phyloP scores from a whole-genome alignment of 2,329 filamentous ascomycete species.

The Chaetomiaceae sp. region DNA sequence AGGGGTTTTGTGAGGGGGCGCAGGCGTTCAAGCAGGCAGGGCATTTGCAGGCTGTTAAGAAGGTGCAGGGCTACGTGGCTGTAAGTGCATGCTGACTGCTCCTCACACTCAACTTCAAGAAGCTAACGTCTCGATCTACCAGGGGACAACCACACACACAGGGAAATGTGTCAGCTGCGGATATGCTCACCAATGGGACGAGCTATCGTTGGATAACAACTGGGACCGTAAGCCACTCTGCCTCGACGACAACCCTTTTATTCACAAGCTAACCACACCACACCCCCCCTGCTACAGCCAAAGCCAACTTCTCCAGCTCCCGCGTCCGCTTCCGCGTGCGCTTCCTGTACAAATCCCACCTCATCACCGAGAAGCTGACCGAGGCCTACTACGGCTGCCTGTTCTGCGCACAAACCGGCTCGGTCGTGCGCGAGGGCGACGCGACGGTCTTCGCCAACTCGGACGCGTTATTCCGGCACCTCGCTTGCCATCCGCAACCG shows the following conservation, averaged over 20 bases:
- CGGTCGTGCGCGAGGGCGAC: conserved; percentile 48
- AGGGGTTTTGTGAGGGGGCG: conserved; percentile 51
- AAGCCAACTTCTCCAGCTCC: conserved; percentile 41
- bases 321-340: conserved; percentile 46
- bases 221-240: conserved; percentile 40
- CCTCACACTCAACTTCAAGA: neutral
- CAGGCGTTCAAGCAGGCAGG: conserved; percentile 31
- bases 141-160: neutral
- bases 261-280: neutral
- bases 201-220: conserved; percentile 37
- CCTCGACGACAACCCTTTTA: neutral
- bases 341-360: conserved; percentile 51
- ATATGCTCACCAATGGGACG: conserved; percentile 1
- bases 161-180: conserved; percentile 1
- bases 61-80: conserved; percentile 21
- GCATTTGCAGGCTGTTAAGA: conserved; percentile 40
- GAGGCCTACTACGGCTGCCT: conserved; percentile 50
- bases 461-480: conserved; percentile 46
- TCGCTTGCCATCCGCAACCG: conserved; percentile 48
- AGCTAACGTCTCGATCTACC: neutral
- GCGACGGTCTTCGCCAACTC: conserved; percentile 52
- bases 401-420: conserved; percentile 46
- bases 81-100: neutral
- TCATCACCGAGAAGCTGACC: conserved; percentile 43
- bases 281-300: conserved; percentile 28